Evolutionary conservation across 768 basidiomycete genomes (phyloP), one percentile per base, ranked within the genome.

Genomic region (Psilocybe azurescens): DNA sequence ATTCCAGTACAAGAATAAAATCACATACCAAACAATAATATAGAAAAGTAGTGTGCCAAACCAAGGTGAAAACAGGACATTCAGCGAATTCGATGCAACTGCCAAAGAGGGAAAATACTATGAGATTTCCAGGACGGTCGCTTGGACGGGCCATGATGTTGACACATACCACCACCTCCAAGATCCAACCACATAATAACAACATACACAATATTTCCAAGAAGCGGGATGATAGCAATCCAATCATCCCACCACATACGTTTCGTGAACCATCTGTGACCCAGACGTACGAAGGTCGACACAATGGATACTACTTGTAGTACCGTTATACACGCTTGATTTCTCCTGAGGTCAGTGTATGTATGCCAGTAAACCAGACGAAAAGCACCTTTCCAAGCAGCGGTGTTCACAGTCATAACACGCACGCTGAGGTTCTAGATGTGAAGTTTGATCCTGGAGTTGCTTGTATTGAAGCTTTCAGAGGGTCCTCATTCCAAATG

Each of bases 181-280:
- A 59, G 46, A 39, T 61, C 30, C 1, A 70, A 24, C 65, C 68
- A 73, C 18, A 65, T 51, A 10, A 60, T 38, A 6, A 58, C 24
- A 20, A 65, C 44, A 52, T 65, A 67, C 16, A 57, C 32, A n/a
- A 66, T 32, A 29, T 67, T 65, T 24, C 58, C 33, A 18, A 62
- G 9, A 7, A 71, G 49, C 5, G 69, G 55, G 11, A 67, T 36
- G 20, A 60, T 52, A 0, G 65, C 69, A 38, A 67, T 56, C 13
- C 64, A 62, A 50, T 73, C 72, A 48, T 73, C 72, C 69, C 69
- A 71, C 64, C 70, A 71, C 28, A 67, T 62, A 33, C 57, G 54
- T 14, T 60, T 64, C 13, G 44, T 56, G 10, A 56, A 57, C 50
- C 54, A 68, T 11, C 72, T 63, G 18, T 64, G 58, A 9, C 32